phyloP scores from a whole-genome alignment of 331 rosid genomes.

The Prunus yedoensis region DNA sequence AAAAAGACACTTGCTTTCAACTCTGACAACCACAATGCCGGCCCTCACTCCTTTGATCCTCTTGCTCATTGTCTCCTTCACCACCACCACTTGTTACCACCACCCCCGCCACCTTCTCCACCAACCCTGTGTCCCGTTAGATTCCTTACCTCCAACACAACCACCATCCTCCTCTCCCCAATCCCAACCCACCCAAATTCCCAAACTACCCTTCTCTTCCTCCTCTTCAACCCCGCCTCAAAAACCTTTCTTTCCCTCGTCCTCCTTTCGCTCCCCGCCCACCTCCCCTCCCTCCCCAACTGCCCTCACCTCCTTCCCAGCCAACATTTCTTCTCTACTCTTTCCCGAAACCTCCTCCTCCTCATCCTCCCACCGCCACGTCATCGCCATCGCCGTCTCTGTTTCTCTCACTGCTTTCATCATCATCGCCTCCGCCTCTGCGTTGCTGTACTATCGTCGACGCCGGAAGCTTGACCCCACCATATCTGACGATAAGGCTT shows the following conservation, averaged over 20 bases:
- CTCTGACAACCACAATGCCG: constrained; percentile 18
- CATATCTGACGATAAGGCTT: constrained; percentile 32
- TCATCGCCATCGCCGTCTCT: constrained; percentile 41
- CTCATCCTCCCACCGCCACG: constrained; percentile 38
- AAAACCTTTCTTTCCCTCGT: constrained; percentile 57
- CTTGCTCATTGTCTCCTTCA: background rate
- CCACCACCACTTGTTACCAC: background rate
- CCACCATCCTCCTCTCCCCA: constrained; percentile 48
- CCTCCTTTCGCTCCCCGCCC: constrained; percentile 38
- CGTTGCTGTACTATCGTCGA: constrained; percentile 44
- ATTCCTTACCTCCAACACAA: constrained; percentile 39
- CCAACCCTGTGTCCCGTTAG: constrained; percentile 61
- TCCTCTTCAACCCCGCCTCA: constrained; percentile 33
- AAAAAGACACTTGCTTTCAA: background rate
- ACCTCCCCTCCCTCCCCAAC: constrained; percentile 61
- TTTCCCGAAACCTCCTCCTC: constrained; percentile 47
- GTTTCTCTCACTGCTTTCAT: constrained; percentile 43
- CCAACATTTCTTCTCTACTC: constrained; percentile 81
- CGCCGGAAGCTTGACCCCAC: constrained; percentile 6
- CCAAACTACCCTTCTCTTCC: constrained; percentile 63
- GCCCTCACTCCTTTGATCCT: constrained; percentile 12
- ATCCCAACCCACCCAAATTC: constrained; percentile 48
- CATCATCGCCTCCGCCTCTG: constrained; percentile 28
- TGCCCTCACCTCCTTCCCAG: constrained; percentile 70
- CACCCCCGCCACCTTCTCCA: constrained; percentile 72